Base-by-base conservation (phyloP, 116 monocot genomes). In the Trichopus zeylanicus region DNA sequence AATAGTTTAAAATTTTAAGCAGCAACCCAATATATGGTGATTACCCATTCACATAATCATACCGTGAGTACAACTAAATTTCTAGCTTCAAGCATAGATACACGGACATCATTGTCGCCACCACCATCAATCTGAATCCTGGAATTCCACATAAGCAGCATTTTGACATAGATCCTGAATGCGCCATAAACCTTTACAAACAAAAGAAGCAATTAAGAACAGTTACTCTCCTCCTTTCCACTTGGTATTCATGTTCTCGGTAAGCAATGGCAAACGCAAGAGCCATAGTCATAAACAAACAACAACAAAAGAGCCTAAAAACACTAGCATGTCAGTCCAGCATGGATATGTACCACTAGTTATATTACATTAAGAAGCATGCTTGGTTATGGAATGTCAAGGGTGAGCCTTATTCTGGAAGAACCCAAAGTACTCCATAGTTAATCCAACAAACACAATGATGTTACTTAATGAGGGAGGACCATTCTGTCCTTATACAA, bases 91-190 rank as follows among this genome's bases (percentile, higher is more conserved):
- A 94, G 86, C 67, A 89, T 68, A 25, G 94, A 94, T 29, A 69
- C 62, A 42, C 73, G 57, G 47, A 83, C 71, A 64, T 83, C 85
- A 69, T 72, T 70, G 64, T 89, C 71, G 53, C 68, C 80, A 59
- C 89, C 89, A 54, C 85, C 89, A 70, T 89, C 89, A 64, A 94
- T 94, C 56, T 86, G 79, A 67, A 94, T 80, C 59, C 66, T 86
- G 16, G 89, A 85, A 52, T 94, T 62, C 94, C 94, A 94, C 94
- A 94, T 94, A 7, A 94, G 80, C 63, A 94, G 64, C 89, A 94
- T 83, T 63, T 94, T 94, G 19, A 89, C 83, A 66, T 73, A 94
- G 86, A 94, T 85, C 72, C 94, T 77, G 34, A 94, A 94, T 21
- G 89, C 89, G 27, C 94, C 94, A 78, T 75, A 94, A 49, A 94